These are phyloP conservation scores for Iodosphaeria phyllophila DNA, from an alignment of 2,329 filamentous ascomycete species.

Conservation along the genomic window DNA sequence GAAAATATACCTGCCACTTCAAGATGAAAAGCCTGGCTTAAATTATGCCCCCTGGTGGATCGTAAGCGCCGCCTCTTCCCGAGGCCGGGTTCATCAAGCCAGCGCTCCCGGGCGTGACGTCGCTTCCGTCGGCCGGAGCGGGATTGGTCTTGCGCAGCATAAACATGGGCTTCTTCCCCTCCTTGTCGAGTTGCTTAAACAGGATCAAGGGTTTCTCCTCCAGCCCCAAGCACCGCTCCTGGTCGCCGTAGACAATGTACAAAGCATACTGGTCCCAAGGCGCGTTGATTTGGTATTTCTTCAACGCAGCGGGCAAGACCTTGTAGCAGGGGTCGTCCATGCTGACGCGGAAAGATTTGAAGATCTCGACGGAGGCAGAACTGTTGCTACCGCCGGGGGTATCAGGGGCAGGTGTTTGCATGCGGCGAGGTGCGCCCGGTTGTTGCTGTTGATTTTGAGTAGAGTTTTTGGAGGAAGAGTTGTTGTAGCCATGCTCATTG, in stretches of 20 bases:
- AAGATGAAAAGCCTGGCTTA: no score
- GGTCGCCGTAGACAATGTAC: slow-evolving; percentile 97
- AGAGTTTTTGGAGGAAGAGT: slow-evolving; percentile 6
- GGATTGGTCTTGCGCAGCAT: slow-evolving; percentile 64
- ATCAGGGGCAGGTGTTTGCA: slow-evolving; percentile 43
- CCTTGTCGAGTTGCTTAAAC: slow-evolving; percentile 93
- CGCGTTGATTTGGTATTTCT: slow-evolving; percentile 96
- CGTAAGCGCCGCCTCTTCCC: slow-evolving; percentile 29
- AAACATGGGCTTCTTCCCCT: slow-evolving; percentile 98
- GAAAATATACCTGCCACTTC: no score
- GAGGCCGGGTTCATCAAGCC: slow-evolving; percentile 23
- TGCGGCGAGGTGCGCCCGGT: slow-evolving; percentile 29
- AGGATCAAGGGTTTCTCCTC: slow-evolving; percentile 89
- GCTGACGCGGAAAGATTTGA: slow-evolving; percentile 95
- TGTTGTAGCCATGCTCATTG: slow-evolving; percentile 22
- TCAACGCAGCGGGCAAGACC: slow-evolving; percentile 83
- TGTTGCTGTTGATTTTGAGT: slow-evolving; percentile 12
- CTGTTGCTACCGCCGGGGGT: slow-evolving; percentile 35
- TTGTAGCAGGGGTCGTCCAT: slow-evolving; percentile 98
- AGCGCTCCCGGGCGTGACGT: slow-evolving; percentile 34
- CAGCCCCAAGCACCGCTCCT: slow-evolving; percentile 79
- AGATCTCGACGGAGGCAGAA: slow-evolving; percentile 71
- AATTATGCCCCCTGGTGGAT: slow-evolving; percentile 42
- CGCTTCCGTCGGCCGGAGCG: slow-evolving; percentile 27
- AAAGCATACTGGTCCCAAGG: slow-evolving; percentile 95